Percentiles rank a stretch among this genome's conserved stretches.
Conservation (phyloP, 1,284 basidiomycete species). For the Ustilago vetiveriae region DNA sequence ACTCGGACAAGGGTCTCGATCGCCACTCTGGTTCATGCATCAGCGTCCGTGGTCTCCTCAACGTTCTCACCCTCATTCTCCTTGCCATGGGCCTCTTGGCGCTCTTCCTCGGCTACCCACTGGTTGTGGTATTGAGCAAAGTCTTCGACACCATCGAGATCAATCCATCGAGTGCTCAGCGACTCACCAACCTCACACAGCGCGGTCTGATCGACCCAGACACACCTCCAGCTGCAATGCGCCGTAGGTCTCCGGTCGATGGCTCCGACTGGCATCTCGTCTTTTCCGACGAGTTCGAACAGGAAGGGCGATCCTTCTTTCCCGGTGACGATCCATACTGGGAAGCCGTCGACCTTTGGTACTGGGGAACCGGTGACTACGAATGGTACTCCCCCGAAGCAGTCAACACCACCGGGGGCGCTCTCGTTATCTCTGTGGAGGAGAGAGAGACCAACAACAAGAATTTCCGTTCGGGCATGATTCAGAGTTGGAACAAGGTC, state of each 20-base stretch:
- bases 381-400: constrained; percentile 68
- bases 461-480: constrained; percentile 65
- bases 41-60: constrained; percentile 55
- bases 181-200: constrained; percentile 29
- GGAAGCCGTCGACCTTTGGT: constrained; percentile 72
- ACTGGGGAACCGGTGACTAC: constrained; percentile 62
- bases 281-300: constrained; percentile 77
- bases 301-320: constrained; percentile 74
- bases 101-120: constrained; percentile 64
- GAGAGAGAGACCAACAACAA: constrained; percentile 56
- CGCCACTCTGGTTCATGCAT: constrained; percentile 29
- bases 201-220: constrained; percentile 57
- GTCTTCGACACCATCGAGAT: constrained; percentile 43
- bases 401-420: constrained; percentile 54
- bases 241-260: constrained; percentile 28
- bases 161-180: constrained; percentile 12
- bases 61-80: constrained; percentile 57
- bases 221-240: constrained; percentile 39
- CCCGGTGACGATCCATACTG: constrained; percentile 66
- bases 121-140: constrained; percentile 50
- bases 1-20: constrained; percentile 30
- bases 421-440: constrained; percentile 57
- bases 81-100: constrained; percentile 52
- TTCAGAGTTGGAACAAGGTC: constrained; percentile 66
- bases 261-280: constrained; percentile 71